phyloP scores from a whole-genome alignment of 345 rosid species.

The Abelmoschus esculentus region DNA sequence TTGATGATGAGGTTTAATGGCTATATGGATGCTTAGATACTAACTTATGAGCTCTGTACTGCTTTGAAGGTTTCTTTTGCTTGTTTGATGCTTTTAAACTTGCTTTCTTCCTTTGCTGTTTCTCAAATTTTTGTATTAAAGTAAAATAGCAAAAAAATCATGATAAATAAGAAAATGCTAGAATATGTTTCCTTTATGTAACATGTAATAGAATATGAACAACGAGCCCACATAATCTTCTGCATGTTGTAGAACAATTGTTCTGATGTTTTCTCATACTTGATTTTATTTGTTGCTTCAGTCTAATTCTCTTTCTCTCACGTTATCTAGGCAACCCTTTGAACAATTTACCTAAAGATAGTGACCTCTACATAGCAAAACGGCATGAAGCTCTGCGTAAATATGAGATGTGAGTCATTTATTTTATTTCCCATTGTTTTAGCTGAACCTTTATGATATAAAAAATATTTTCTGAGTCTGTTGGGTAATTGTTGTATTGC shows the following conservation, averaged over 20 bases:
- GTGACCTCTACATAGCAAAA: conserved; percentile 68
- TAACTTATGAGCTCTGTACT: background rate
- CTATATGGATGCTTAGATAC: background rate
- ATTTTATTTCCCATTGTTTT: background rate
- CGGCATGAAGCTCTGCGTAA: conserved; percentile 69
- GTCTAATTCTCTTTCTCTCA: background rate
- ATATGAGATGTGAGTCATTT: conserved; percentile 70
- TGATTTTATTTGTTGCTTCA: background rate
- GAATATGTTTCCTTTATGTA: background rate
- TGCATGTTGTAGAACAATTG: background rate
- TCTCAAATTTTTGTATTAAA: background rate
- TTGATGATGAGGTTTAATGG: background rate
- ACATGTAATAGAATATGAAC: background rate
- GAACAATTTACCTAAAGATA: conserved; percentile 71
- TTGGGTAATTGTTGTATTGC: background rate
- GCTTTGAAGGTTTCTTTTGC: background rate
- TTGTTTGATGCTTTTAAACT: background rate
- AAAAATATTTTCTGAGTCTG: background rate
- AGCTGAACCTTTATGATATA: background rate
- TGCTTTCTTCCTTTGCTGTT: background rate
- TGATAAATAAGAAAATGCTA: background rate
- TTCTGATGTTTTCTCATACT: conserved; percentile 1
- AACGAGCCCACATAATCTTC: background rate
- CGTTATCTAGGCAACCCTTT: conserved; percentile 47
- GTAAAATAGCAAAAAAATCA: background rate